These are phyloP conservation scores for Trametes meyenii DNA, from an alignment of 768 basidiomycete genomes.

Conservation along the genomic window DNA sequence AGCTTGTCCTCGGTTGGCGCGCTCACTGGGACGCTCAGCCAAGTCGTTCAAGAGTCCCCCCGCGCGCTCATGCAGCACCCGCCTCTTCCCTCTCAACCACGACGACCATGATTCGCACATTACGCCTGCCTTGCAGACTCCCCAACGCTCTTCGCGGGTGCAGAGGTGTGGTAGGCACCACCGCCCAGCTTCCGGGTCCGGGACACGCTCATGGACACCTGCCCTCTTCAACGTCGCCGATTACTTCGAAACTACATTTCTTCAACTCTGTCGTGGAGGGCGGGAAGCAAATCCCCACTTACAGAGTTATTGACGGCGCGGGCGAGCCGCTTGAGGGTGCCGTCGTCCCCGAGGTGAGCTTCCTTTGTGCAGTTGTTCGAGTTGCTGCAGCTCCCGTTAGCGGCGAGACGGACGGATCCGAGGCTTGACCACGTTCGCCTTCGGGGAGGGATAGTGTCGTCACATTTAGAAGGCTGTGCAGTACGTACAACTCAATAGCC, in stretches of 20 bases:
- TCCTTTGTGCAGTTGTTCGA: not conserved
- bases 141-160: not conserved
- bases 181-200: slow-evolving; percentile 23
- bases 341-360: slow-evolving; percentile 69
- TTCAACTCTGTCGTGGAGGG: slow-evolving; percentile 75
- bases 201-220: slow-evolving; percentile 38
- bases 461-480: too few relatives aligned
- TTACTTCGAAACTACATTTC: slow-evolving; percentile 72
- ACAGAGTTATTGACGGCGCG: slow-evolving; percentile 79
- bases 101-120: slow-evolving; percentile 29
- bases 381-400: too few relatives aligned
- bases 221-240: slow-evolving; percentile 55
- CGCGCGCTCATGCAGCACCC: not conserved
- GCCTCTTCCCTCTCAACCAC: slow-evolving; percentile 6
- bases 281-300: slow-evolving; percentile 77
- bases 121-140: slow-evolving; percentile 7
- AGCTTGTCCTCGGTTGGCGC: slow-evolving; percentile 1
- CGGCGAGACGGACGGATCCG: too few relatives aligned
- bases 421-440: too few relatives aligned
- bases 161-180: slow-evolving; percentile 16
- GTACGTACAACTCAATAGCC: too few relatives aligned
- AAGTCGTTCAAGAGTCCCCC: not conserved
- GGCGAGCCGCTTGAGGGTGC: slow-evolving; percentile 77
- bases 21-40: not conserved
- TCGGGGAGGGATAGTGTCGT: not conserved